phyloP scores from a whole-genome alignment of 1,284 basidiomycete genomes.

The Ceratobasidium sp. region DNA sequence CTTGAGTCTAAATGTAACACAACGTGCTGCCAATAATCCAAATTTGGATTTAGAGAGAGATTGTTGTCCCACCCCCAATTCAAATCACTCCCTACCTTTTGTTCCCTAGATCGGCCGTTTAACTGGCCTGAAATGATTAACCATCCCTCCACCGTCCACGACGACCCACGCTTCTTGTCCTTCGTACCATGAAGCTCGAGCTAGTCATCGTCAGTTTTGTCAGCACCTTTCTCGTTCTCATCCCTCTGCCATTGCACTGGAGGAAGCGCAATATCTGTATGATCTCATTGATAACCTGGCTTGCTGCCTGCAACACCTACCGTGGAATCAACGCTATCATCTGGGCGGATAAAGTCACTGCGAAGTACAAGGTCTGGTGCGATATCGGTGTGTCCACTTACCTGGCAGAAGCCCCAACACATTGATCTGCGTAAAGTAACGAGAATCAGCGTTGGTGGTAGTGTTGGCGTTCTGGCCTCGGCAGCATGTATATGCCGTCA shows the following conservation, averaged over 20 bases:
- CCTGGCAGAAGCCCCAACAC: neutral
- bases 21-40: too few species aligned
- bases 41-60: too few species aligned
- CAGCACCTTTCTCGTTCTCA: constrained; percentile 46
- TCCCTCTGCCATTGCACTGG: constrained; percentile 50
- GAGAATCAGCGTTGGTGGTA: constrained; percentile 43
- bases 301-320: constrained; percentile 59
- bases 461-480: constrained; percentile 46
- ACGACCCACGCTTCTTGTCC: too few species aligned
- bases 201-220: constrained; percentile 42
- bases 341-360: constrained; percentile 48
- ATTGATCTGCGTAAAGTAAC: constrained; percentile 43
- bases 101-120: too few species aligned
- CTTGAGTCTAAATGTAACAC: too few species aligned
- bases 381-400: constrained; percentile 49
- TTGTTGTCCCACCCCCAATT: too few species aligned
- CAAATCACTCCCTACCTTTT: too few species aligned
- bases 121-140: too few species aligned
- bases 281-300: constrained; percentile 63
- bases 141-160: too few species aligned
- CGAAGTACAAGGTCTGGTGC: constrained; percentile 49
- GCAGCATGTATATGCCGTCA: constrained; percentile 53
- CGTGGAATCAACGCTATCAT: constrained; percentile 59
- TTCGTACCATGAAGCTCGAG: too few species aligned
- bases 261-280: constrained; percentile 63